Conservation (phyloP, 441 rosid genomes). For the Heliophila coronopifolia region DNA sequence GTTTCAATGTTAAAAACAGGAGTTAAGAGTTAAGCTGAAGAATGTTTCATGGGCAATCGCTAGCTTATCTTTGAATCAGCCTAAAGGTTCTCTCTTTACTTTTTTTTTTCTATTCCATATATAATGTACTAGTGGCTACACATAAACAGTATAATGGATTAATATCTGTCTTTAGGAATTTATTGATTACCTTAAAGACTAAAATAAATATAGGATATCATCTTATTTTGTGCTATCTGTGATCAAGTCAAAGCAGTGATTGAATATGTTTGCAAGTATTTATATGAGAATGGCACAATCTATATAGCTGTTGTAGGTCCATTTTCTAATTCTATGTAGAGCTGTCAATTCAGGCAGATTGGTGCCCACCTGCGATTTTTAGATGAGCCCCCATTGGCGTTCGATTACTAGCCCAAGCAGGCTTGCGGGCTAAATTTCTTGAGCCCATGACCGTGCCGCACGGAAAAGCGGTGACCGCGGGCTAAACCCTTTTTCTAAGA, state of each 20-base stretch:
- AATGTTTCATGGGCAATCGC: slow-evolving; percentile 87
- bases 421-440: too few relatives aligned
- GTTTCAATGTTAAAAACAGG: slow-evolving; percentile 42
- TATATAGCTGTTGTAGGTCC: neutral
- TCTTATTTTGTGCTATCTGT: neutral
- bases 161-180: neutral
- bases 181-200: neutral
- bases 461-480: too few relatives aligned
- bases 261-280: neutral
- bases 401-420: too few relatives aligned
- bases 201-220: neutral
- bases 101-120: neutral
- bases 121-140: slow-evolving; percentile 8
- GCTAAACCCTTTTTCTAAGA: too few relatives aligned
- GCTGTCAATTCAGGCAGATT: too few relatives aligned
- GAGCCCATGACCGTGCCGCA: too few relatives aligned
- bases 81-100: slow-evolving; percentile 52
- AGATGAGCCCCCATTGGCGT: too few relatives aligned
- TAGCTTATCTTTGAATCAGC: slow-evolving; percentile 59
- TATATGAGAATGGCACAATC: neutral
- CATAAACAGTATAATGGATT: slow-evolving; percentile 2
- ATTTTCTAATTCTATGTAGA: too few relatives aligned
- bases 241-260: neutral
- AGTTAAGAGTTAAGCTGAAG: slow-evolving; percentile 63
- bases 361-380: too few relatives aligned